Base-by-base conservation (phyloP, 2,329 filamentous ascomycete genomes). In the Paraphaeosphaeria sporulosa region DNA sequence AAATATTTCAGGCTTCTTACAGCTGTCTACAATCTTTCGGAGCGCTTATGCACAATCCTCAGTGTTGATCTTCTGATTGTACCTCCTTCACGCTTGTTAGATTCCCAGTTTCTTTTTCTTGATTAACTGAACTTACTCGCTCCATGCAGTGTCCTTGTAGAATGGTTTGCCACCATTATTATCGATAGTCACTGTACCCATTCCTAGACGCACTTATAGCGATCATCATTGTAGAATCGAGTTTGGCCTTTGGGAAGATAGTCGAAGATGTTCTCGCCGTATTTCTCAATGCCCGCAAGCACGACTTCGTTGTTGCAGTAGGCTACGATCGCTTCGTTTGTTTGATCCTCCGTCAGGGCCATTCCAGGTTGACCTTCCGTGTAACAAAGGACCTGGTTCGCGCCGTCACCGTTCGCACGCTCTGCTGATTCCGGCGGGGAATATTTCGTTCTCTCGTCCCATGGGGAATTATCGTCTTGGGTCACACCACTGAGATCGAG, bases 401-500 rank as follows among this genome's bases (percentile, higher is more conserved):
- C 36, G 17, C 10, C 8, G 3, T 40, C 13, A 2, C 17, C 36
- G 12, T 40, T 40, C 13, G 13, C 36, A 17, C 55, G 12, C 4
- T 49, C n/a, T 13, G 42, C 19, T 21, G 48, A 42, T 36, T 61
- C 59, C 7, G 49, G 17, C 3, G 58, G 46, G 3, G 54, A 54
- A n/a, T 57, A 61, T 4, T 43, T 19, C 1, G 43, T n/a, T 17
- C 50, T 54, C n/a, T 55, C 43, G 8, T 48, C 25, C 59, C 59
- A 61, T 8, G 59, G 59, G 7, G 59, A 55, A 50, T 55, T 56
- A 10, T 53, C 51, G 30, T 51, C 55, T 19, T 42, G 23, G 2
- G 46, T 58, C 4, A 34, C 44, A n/a, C 59, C 55, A 21, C 55
- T 58, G 12, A 58, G 34, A 8, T 62, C 60, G 10, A 62, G 55